Evolutionary conservation across 1,284 basidiomycete species (phyloP).

Genomic region (Cutaneotrichosporon mucoides): DNA sequence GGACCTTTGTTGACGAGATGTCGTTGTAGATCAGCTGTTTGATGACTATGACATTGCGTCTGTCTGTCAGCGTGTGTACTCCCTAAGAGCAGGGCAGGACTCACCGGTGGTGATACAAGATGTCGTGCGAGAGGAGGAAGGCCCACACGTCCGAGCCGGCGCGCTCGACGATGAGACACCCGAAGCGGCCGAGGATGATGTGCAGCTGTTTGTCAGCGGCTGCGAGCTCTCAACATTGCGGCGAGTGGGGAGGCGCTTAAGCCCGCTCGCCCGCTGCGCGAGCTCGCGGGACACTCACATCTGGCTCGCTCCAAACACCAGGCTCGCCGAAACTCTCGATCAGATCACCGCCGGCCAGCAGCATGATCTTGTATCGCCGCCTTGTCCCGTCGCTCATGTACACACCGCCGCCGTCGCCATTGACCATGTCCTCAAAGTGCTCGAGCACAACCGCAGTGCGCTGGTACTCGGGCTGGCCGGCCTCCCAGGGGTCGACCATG

Average conservation of each 20-base stretch:
- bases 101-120: slow-evolving; percentile 54
- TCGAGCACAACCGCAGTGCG: slow-evolving; percentile 93
- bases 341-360: slow-evolving; percentile 74
- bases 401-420: slow-evolving; percentile 62
- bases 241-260: too few relatives aligned
- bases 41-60: slow-evolving; percentile 85
- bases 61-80: slow-evolving; percentile 5
- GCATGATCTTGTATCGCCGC: slow-evolving; percentile 65
- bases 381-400: slow-evolving; percentile 43
- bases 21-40: slow-evolving; percentile 98
- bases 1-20: slow-evolving; percentile 91
- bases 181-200: slow-evolving; percentile 91
- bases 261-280: too few relatives aligned
- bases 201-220: slow-evolving; percentile 62
- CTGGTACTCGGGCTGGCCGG: slow-evolving; percentile 82
- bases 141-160: slow-evolving; percentile 83
- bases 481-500: slow-evolving; percentile 98
- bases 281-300: slow-evolving; percentile 58
- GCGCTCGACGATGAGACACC: slow-evolving; percentile 91
- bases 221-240: too few relatives aligned
- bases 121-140: slow-evolving; percentile 56
- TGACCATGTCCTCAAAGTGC: slow-evolving; percentile 91
- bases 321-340: slow-evolving; percentile 86
- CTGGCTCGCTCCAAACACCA: slow-evolving; percentile 91
- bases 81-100: slow-evolving; percentile 1